A percentile compares a stretch with the other conserved stretches of the same genome.
phyloP scores from a whole-genome alignment of 495 filamentous ascomycete genomes.

The Parmelia sp. region DNA sequence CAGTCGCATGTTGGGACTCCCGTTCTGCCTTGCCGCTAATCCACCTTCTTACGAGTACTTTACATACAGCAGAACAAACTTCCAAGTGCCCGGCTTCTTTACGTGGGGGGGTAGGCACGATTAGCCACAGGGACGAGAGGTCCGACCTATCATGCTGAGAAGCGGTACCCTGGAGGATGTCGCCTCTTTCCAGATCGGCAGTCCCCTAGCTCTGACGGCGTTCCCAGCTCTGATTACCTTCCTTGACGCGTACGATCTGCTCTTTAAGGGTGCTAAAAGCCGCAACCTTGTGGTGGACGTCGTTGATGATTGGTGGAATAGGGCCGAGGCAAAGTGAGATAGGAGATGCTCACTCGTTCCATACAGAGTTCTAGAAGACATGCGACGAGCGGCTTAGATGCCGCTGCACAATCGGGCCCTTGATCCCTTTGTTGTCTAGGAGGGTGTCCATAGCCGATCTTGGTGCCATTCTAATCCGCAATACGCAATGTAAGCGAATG shows the following conservation, averaged over 20 bases:
- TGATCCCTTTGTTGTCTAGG: not conserved
- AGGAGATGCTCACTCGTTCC: not conserved
- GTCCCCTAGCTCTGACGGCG: not conserved
- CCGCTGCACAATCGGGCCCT: constrained; percentile 9
- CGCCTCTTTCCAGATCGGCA: not conserved
- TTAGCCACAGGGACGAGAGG: too few species aligned
- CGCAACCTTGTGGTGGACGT: not conserved
- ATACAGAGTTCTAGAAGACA: constrained; percentile 14
- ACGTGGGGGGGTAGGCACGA: not conserved
- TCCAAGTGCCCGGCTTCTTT: not conserved
- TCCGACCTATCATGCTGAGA: not conserved
- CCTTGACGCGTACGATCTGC: not conserved
- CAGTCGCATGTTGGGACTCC: not conserved
- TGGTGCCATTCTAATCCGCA: not conserved
- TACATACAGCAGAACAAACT: not conserved
- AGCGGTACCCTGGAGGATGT: not conserved
- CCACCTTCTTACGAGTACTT: not conserved
- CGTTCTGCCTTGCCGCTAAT: not conserved
- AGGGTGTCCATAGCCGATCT: not conserved
- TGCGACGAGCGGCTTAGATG: not conserved
- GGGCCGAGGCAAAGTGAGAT: not conserved
- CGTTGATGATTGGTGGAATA: constrained; percentile 3
- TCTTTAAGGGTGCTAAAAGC: not conserved
- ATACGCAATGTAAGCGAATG: not conserved
- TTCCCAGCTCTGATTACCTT: not conserved